Evolutionary conservation across 1,139 yeast genomes (phyloP).

Genomic region (Saccharomyces hybrid): DNA sequence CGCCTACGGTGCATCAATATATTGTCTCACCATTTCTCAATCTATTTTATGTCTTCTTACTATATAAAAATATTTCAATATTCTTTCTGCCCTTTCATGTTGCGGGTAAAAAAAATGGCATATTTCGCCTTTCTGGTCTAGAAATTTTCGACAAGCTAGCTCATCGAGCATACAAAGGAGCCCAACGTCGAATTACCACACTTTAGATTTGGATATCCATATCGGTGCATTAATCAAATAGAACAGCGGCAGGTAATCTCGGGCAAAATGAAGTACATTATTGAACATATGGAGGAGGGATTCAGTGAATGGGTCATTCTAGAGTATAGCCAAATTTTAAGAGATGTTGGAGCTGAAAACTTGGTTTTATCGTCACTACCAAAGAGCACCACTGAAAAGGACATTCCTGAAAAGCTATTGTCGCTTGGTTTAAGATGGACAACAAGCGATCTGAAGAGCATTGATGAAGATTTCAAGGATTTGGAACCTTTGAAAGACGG

Average conservation of each 20-base stretch:
- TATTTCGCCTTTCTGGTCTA: neutral
- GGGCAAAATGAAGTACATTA: slow-evolving; percentile 66
- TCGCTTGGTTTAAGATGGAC: slow-evolving; percentile 78
- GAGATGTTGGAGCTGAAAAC: slow-evolving; percentile 73
- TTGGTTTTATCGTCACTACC: slow-evolving; percentile 76
- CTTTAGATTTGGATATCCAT: neutral
- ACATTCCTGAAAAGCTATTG: slow-evolving; percentile 55
- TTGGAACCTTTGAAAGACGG: slow-evolving; percentile 32
- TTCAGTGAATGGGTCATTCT: slow-evolving; percentile 93
- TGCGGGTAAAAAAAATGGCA: neutral
- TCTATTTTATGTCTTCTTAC: neutral
- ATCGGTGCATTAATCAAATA: no score
- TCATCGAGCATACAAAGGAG: neutral
- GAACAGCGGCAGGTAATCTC: neutral
- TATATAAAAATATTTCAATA: neutral
- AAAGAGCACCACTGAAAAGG: slow-evolving; percentile 46
- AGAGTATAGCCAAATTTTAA: slow-evolving; percentile 76
- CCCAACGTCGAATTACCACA: no score
- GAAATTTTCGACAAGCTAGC: neutral
- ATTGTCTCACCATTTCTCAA: no score
- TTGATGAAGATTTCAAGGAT: slow-evolving; percentile 30
- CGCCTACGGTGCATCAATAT: neutral
- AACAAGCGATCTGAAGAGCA: slow-evolving; percentile 54
- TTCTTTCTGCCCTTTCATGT: neutral
- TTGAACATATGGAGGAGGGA: slow-evolving; percentile 96